Percentiles rank a stretch among this genome's conserved stretches.
Conservation (phyloP, 306 rosid species). For the Carpinus fangiana region DNA sequence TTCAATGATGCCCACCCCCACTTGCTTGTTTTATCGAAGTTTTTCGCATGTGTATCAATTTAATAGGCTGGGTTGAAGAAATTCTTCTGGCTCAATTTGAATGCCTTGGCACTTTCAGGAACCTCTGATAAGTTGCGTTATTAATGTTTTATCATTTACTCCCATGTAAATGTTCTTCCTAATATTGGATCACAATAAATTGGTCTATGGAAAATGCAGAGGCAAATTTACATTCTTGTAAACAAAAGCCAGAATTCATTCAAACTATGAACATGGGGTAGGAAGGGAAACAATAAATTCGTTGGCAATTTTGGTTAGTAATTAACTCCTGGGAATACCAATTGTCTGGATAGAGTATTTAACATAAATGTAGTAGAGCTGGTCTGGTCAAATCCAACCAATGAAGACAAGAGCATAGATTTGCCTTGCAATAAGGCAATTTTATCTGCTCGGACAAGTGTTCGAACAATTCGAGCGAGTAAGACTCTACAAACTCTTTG, state of each 20-base stretch:
- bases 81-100: too few relatives aligned
- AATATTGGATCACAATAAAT: not conserved
- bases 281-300: not conserved
- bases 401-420: too few relatives aligned
- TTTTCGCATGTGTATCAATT: too few relatives aligned
- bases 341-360: too few relatives aligned
- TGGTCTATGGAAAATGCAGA: not conserved
- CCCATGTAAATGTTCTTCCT: not conserved
- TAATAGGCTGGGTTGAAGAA: too few relatives aligned
- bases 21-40: too few relatives aligned
- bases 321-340: not conserved
- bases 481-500: too few relatives aligned
- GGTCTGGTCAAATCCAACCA: too few relatives aligned
- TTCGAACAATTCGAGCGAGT: too few relatives aligned
- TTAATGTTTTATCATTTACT: not conserved
- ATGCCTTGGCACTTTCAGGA: not conserved
- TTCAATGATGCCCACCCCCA: slow-evolving; percentile 19
- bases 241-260: not conserved
- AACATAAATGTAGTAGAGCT: too few relatives aligned
- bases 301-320: not conserved
- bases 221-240: not conserved
- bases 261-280: not conserved
- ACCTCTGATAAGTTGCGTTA: not conserved
- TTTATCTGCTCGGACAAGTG: too few relatives aligned
- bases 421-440: too few relatives aligned